These are phyloP conservation scores for Boletus barrowsii DNA, from an alignment of 768 basidiomycete genomes.

Conservation along the genomic window DNA sequence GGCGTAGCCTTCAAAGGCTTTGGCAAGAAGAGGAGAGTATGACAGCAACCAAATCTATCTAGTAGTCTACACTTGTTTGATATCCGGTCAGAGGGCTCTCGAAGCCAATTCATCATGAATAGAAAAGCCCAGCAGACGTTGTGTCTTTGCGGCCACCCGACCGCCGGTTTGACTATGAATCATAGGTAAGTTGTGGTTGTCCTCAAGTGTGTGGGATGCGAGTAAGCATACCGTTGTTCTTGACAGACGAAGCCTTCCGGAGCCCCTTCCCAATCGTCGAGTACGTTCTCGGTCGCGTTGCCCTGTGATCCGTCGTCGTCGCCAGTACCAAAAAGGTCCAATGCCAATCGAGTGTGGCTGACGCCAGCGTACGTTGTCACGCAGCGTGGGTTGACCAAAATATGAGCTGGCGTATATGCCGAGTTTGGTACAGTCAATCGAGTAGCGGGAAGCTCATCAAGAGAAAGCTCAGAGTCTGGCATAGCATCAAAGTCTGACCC, in stretches of 20 bases:
- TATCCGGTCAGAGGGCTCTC: conserved; percentile 1
- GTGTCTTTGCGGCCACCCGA: conserved; percentile 85
- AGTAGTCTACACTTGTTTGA: conserved; percentile 1
- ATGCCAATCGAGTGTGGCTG: conserved; percentile 91
- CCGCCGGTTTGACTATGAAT: conserved; percentile 74
- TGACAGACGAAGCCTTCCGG: conserved; percentile 99
- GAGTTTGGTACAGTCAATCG: conserved; percentile 77
- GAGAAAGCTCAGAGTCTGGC: conserved; percentile 54
- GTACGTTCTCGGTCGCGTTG: conserved; percentile 60
- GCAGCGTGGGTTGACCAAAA: conserved; percentile 93
- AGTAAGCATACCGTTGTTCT: conserved; percentile 68
- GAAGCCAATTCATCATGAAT: conserved; percentile 65
- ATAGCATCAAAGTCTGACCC: conserved; percentile 90
- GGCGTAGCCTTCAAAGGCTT: conserved; percentile 70
- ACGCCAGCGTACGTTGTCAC: conserved; percentile 98
- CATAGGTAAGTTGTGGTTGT: background rate
- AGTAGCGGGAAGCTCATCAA: conserved; percentile 29
- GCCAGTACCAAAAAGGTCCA: conserved; percentile 83
- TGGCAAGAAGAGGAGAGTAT: conserved; percentile 29
- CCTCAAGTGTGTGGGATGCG: background rate
- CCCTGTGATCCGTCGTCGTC: conserved; percentile 59
- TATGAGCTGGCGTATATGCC: conserved; percentile 83
- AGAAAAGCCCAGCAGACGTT: conserved; percentile 78
- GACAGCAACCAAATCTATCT: conserved; percentile 4
- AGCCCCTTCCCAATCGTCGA: conserved; percentile 95